Percentiles rank a stretch among this genome's conserved stretches.
phyloP scores from a whole-genome alignment of 164 flowering plant species.

The Warburgia ugandensis region DNA sequence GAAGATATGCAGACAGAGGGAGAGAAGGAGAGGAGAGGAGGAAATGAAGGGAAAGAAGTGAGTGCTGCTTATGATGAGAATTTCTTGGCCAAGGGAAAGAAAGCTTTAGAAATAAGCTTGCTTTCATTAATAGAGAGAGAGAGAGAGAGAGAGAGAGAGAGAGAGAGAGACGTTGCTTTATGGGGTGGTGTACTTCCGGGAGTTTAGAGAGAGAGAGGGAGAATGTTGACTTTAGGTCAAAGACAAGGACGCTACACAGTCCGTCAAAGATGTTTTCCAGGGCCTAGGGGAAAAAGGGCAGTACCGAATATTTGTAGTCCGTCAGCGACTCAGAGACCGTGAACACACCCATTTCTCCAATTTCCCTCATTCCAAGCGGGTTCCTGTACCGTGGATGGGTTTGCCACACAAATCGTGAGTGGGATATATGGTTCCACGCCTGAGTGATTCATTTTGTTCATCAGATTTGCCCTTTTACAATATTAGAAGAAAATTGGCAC shows the following conservation, averaged over 20 bases:
- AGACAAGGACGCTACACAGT: conserved; percentile 16
- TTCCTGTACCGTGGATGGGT: too few species aligned
- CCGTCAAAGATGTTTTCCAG: background rate
- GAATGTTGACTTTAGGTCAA: conserved; percentile 40
- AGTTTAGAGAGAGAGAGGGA: background rate
- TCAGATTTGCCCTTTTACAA: too few species aligned
- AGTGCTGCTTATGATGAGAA: conserved; percentile 38
- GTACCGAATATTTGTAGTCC: too few species aligned
- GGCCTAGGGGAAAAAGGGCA: background rate
- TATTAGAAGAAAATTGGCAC: too few species aligned
- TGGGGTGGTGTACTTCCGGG: background rate
- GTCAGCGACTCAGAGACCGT: too few species aligned
- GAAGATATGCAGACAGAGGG: conserved; percentile 3
- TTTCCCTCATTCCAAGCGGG: too few species aligned
- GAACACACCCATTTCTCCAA: too few species aligned
- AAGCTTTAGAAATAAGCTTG: conserved; percentile 32
- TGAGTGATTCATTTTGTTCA: too few species aligned
- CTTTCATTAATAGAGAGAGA: conserved; percentile 16
- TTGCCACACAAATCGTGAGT: too few species aligned
- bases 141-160: conserved; percentile 3
- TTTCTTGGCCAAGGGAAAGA: conserved; percentile 21
- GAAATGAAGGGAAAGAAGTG: conserved; percentile 12
- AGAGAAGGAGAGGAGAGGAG: background rate
- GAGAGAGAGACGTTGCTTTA: background rate
- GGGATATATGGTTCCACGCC: too few species aligned